phyloP scores from a whole-genome alignment of 768 basidiomycete species.

The Leccinum boreale region DNA sequence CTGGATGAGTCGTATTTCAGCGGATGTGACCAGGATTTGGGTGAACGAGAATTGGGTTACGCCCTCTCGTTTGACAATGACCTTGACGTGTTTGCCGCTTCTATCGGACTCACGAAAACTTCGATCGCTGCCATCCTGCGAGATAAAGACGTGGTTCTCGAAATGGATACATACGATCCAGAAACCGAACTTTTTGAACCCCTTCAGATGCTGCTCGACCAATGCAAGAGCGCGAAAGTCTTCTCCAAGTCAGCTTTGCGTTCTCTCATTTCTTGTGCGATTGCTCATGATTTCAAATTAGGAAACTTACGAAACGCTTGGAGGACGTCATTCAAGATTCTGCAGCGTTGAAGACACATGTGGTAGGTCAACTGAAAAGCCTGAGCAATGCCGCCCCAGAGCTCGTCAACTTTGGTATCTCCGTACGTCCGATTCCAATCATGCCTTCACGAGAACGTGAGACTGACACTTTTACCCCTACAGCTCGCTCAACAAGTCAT shows the following conservation, averaged over 20 bases:
- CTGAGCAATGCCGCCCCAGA: constrained; percentile 74
- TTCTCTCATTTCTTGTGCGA: not conserved
- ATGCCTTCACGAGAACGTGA: not conserved
- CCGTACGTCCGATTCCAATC: constrained; percentile 44
- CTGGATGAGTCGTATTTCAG: constrained; percentile 84
- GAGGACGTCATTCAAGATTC: constrained; percentile 76
- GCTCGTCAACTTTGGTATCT: constrained; percentile 88
- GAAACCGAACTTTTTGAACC: constrained; percentile 78
- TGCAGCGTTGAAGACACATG: constrained; percentile 64
- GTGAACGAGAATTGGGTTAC: constrained; percentile 85
- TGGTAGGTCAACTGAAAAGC: constrained; percentile 69
- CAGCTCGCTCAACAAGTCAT: constrained; percentile 89
- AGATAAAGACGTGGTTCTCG: constrained; percentile 75
- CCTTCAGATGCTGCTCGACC: constrained; percentile 76
- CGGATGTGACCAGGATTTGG: constrained; percentile 81
- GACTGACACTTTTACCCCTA: not conserved
- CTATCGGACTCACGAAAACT: constrained; percentile 87
- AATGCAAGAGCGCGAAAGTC: constrained; percentile 76
- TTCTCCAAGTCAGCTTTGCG: constrained; percentile 61
- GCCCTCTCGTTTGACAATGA: constrained; percentile 83
- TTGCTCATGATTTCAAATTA: constrained; percentile 29
- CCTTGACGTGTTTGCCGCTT: constrained; percentile 90
- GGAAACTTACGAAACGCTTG: constrained; percentile 84
- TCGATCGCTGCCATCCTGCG: constrained; percentile 67
- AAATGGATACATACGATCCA: constrained; percentile 72